Conservation (phyloP, 139 green algal genomes). For the Micromonas commoda region DNA sequence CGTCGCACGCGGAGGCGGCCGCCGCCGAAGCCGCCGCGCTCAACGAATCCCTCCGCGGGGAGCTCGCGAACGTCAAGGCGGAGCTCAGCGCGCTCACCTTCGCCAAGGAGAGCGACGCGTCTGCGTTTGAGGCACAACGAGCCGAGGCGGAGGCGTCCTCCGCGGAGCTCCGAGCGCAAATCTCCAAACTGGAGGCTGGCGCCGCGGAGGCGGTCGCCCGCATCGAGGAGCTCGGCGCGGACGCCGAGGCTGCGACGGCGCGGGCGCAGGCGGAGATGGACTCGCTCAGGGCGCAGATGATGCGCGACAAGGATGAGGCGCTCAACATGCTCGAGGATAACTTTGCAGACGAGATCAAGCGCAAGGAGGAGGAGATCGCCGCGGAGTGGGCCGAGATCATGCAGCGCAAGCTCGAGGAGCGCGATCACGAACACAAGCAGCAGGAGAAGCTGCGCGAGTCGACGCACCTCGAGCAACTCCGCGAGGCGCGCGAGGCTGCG, state of each 20-base stretch:
- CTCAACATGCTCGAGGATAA: not conserved
- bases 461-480: not conserved
- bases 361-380: conserved; percentile 8
- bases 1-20: not conserved
- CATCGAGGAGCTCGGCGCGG: not conserved
- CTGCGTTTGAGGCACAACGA: not conserved
- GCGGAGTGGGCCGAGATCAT: not conserved
- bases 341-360: not conserved
- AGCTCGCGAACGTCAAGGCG: not conserved
- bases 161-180: not conserved
- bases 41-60: not conserved
- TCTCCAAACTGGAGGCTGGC: not conserved
- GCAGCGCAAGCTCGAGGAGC: not conserved
- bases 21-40: not conserved
- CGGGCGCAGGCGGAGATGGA: not conserved
- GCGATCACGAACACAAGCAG: not conserved
- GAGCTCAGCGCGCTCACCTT: not conserved
- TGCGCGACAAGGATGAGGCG: conserved; percentile 6
- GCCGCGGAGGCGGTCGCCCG: not conserved
- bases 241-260: not conserved
- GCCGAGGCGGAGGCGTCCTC: not conserved
- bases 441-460: not conserved
- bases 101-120: not conserved
- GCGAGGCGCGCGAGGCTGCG: not conserved
- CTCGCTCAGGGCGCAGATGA: not conserved